A percentile compares a stretch with the other conserved stretches of the same genome.
These are phyloP conservation scores for Sutorius australiensis DNA, from an alignment of 768 basidiomycete genomes.

Conservation along the genomic window DNA sequence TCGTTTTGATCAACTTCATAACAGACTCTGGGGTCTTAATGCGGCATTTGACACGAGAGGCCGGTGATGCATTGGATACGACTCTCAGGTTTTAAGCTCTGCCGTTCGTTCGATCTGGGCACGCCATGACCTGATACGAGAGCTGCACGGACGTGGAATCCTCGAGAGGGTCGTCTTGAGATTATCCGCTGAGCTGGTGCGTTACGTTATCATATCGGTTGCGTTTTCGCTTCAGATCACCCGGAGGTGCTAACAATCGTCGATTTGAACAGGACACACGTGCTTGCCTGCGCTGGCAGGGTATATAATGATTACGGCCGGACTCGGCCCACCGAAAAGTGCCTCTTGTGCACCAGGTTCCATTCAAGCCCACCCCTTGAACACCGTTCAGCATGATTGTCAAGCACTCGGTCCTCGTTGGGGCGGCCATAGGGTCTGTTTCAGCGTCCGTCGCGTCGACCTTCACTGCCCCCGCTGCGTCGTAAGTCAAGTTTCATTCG, in stretches of 20 bases:
- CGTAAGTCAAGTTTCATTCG: constrained; percentile 14
- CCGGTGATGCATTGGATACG: not conserved
- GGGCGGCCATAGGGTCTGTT: constrained; percentile 11
- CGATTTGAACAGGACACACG: constrained; percentile 4
- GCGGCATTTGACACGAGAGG: no score
- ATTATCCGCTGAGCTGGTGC: no score
- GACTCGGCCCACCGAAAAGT: not conserved
- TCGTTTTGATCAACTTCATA: not conserved
- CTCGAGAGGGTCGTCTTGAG: not conserved
- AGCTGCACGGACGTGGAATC: not conserved
- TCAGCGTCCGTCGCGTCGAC: constrained; percentile 23
- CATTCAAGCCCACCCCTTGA: not conserved
- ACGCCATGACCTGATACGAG: not conserved
- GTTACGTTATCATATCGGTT: not conserved
- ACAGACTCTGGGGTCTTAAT: no score
- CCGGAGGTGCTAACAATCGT: not conserved
- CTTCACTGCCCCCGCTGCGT: constrained; percentile 29
- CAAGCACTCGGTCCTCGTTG: constrained; percentile 14
- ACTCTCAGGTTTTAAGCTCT: not conserved
- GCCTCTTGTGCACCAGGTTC: not conserved
- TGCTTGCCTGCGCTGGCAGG: not conserved
- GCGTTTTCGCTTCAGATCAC: not conserved
- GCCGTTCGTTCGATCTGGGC: not conserved
- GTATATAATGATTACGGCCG: constrained; percentile 13
- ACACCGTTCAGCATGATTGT: constrained; percentile 11